These are phyloP conservation scores for Salpingoeca rosetta DNA, from an alignment of 78 protist species.

Conservation along the genomic window DNA sequence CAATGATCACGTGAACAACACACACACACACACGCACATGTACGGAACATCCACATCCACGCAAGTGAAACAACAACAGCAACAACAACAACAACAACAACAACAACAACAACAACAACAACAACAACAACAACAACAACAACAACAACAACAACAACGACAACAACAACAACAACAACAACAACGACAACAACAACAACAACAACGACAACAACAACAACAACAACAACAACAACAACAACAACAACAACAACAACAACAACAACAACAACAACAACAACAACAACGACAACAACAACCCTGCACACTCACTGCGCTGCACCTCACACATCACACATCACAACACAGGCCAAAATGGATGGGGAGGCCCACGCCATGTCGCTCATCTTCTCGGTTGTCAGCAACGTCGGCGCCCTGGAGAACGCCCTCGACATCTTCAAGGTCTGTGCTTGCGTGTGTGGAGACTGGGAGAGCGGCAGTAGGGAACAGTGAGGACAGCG, in stretches of 20 bases:
- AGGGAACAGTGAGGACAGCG: too few species aligned
- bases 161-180: neutral
- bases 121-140: neutral
- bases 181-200: neutral
- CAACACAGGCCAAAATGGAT: neutral
- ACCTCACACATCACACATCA: neutral
- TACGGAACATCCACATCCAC: neutral
- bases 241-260: neutral
- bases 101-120: neutral
- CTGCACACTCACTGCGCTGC: neutral
- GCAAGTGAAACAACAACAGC: neutral
- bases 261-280: neutral
- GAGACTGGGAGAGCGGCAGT: too few species aligned
- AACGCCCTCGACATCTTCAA: slow-evolving; percentile 4
- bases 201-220: neutral
- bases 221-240: neutral
- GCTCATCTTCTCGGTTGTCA: neutral
- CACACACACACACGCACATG: neutral
- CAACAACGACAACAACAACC: neutral
- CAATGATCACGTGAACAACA: neutral
- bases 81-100: too few species aligned
- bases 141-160: neutral
- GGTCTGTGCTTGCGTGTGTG: too few species aligned
- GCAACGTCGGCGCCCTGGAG: slow-evolving; percentile 9
- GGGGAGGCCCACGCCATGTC: neutral